Conservation (phyloP, 2,329 filamentous ascomycete species). For the Apiospora rasikravindrae region DNA sequence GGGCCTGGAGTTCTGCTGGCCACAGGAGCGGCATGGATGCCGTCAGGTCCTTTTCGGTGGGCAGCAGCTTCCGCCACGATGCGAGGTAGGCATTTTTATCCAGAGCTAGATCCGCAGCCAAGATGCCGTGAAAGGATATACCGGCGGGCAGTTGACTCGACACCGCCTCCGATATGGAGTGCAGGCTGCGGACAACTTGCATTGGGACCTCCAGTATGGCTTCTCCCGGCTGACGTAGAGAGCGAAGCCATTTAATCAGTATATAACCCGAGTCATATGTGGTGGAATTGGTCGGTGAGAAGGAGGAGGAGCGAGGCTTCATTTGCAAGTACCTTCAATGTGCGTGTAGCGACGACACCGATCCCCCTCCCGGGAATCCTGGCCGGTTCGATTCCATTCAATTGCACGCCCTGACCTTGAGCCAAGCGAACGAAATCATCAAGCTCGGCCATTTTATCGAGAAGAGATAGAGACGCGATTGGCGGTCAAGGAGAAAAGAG, state of each 20-base stretch:
- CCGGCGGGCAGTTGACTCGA: constrained; percentile 4
- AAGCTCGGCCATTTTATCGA: neutral
- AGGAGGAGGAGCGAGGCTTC: too few relatives aligned
- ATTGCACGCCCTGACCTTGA: neutral
- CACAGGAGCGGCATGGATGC: constrained; percentile 11
- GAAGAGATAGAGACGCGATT: neutral
- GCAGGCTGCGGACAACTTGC: constrained; percentile 16
- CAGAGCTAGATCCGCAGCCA: constrained; percentile 21
- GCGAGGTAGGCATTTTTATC: neutral
- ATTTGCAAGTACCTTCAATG: constrained; percentile 5
- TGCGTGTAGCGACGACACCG: constrained; percentile 17
- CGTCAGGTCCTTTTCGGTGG: constrained; percentile 18
- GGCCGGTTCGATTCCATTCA: constrained; percentile 14
- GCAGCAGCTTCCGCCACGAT: constrained; percentile 15
- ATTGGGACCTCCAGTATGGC: constrained; percentile 20
- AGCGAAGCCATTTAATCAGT: neutral
- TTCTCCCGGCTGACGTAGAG: constrained; percentile 9
- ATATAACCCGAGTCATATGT: neutral
- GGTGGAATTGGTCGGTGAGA: neutral
- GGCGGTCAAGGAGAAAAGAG: neutral
- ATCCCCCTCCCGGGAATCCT: constrained; percentile 10
- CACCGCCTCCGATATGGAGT: constrained; percentile 15
- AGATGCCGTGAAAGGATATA: constrained; percentile 17
- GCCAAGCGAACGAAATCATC: neutral
- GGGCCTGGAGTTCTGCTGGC: constrained; percentile 15